A percentile compares a stretch with the other conserved stretches of the same genome.
phyloP scores from a whole-genome alignment of 768 basidiomycete genomes.

The Podaxis rugospora region DNA sequence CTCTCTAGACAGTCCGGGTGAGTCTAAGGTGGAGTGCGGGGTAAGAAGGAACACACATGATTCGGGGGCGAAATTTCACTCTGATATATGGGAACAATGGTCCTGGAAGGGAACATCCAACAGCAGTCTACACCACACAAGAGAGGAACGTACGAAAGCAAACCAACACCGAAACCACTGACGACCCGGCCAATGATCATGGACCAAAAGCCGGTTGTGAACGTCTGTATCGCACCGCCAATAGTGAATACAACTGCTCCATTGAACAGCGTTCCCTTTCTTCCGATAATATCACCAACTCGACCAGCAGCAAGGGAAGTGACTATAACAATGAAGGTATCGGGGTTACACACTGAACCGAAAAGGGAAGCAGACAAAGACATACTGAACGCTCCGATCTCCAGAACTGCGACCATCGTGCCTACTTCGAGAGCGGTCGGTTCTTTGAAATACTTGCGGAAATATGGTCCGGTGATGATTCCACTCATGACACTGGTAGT shows the following conservation, averaged over 20 bases:
- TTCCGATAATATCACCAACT: constrained; percentile 84
- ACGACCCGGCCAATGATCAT: constrained; percentile 85
- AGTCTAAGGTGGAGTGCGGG: neutral
- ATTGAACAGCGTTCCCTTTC: constrained; percentile 76
- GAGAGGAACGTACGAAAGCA: constrained; percentile 64
- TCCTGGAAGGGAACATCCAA: constrained; percentile 38
- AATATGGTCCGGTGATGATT: constrained; percentile 84
- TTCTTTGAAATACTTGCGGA: constrained; percentile 75
- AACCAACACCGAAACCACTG: constrained; percentile 86
- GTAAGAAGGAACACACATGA: constrained; percentile 49
- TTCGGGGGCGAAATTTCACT: constrained; percentile 93
- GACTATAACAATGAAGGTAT: constrained; percentile 36
- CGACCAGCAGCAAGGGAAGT: constrained; percentile 87
- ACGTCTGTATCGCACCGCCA: constrained; percentile 84
- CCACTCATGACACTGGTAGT: constrained; percentile 77
- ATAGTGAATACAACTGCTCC: constrained; percentile 84
- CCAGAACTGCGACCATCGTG: constrained; percentile 95
- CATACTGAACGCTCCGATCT: constrained; percentile 87
- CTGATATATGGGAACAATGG: constrained; percentile 94
- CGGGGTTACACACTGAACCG: neutral
- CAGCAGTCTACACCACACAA: neutral
- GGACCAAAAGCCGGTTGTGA: constrained; percentile 68
- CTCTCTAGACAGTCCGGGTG: constrained; percentile 47
- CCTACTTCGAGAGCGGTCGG: constrained; percentile 74
- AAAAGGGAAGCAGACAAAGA: constrained; percentile 2